These are phyloP conservation scores for Sarocladium oryzae DNA, from an alignment of 2,329 filamentous ascomycete genomes.

Conservation along the genomic window DNA sequence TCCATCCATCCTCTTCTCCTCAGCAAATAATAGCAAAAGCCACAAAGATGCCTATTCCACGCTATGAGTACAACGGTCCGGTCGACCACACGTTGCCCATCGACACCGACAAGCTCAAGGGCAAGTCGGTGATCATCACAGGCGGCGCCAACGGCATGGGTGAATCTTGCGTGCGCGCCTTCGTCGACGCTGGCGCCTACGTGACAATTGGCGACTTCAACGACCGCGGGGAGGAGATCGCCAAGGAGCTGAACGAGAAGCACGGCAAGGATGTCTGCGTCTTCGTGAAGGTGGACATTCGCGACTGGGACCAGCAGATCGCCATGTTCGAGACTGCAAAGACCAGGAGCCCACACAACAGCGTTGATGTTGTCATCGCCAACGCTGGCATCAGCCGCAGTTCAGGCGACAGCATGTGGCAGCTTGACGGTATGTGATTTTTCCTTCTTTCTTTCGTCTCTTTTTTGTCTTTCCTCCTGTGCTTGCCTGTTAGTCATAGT, in stretches of 20 bases:
- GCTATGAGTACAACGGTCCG: slow-evolving; percentile 17
- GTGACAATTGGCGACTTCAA: slow-evolving; percentile 35
- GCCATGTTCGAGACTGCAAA: slow-evolving; percentile 33
- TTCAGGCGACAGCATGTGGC: slow-evolving; percentile 31
- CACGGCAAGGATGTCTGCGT: slow-evolving; percentile 14
- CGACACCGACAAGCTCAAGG: slow-evolving; percentile 29
- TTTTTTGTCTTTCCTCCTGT: background rate
- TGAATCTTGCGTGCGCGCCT: slow-evolving; percentile 27
- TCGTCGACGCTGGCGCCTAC: slow-evolving; percentile 30
- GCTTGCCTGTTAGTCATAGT: too few relatives aligned
- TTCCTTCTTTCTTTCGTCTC: background rate
- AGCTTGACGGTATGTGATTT: slow-evolving; percentile 24
- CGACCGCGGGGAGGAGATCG: slow-evolving; percentile 24
- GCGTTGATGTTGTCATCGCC: slow-evolving; percentile 39
- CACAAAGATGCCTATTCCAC: slow-evolving; percentile 8
- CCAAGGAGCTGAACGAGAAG: slow-evolving; percentile 24
- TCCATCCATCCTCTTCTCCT: too few relatives aligned
- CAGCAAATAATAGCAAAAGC: background rate
- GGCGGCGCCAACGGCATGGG: slow-evolving; percentile 40
- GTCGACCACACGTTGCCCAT: slow-evolving; percentile 27
- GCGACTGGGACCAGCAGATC: slow-evolving; percentile 36
- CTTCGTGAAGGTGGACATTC: slow-evolving; percentile 36
- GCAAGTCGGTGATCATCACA: slow-evolving; percentile 41
- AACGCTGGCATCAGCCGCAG: slow-evolving; percentile 36
- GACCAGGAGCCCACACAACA: slow-evolving; percentile 26